Evolutionary conservation across 1,284 basidiomycete species (phyloP).

Genomic region (Polyporus tsugae): DNA sequence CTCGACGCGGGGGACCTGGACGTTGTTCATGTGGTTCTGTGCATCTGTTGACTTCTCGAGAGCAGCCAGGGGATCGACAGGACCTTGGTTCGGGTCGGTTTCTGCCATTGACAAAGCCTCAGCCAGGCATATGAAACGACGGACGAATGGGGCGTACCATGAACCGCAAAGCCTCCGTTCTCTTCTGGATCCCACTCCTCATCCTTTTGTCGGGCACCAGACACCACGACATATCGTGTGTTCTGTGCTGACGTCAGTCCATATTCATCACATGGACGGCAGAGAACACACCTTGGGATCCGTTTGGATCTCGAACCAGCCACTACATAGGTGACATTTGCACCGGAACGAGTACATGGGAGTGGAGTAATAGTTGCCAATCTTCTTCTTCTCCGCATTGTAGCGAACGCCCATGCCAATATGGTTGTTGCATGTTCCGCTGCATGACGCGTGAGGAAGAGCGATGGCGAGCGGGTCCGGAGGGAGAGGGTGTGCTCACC

Average conservation of each 20-base stretch:
- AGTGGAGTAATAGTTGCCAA: conserved; percentile 95
- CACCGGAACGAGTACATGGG: conserved; percentile 95
- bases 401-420: conserved; percentile 98
- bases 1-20: conserved; percentile 80
- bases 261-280: not conserved
- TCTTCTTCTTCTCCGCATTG: conserved; percentile 98
- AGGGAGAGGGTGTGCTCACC: conserved; percentile 60
- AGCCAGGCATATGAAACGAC: conserved; percentile 12
- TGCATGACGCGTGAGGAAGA: conserved; percentile 39
- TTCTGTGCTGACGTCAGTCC: conserved; percentile 63
- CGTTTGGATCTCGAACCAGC: conserved; percentile 97
- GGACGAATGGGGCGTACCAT: conserved; percentile 59
- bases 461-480: conserved; percentile 7
- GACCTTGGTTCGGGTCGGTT: conserved; percentile 69
- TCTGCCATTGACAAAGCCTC: conserved; percentile 50
- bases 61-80: conserved; percentile 84
- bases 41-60: conserved; percentile 90
- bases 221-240: conserved; percentile 91
- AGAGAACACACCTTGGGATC: conserved; percentile 86
- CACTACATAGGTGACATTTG: conserved; percentile 94
- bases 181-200: conserved; percentile 97
- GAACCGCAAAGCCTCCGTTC: conserved; percentile 91
- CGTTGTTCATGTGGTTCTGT: conserved; percentile 73
- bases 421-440: conserved; percentile 91
- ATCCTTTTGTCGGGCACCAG: conserved; percentile 90